Evolutionary conservation across 2,329 filamentous ascomycete genomes (phyloP).

Genomic region (Arachnomyces sp.): DNA sequence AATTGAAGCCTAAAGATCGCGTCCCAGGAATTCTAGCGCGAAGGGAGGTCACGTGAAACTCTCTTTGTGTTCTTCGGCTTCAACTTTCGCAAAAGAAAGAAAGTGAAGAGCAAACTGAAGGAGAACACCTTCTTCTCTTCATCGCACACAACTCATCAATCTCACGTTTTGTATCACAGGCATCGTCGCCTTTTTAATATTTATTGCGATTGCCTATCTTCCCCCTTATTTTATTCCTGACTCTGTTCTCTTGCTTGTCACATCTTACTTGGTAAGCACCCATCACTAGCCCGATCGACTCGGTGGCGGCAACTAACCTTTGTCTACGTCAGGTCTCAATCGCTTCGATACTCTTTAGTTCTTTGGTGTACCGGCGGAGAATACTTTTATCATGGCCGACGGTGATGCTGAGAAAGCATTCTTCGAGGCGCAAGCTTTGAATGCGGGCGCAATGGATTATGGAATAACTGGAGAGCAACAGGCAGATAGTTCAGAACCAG

Average conservation of each 20-base stretch:
- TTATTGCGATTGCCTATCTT: too few species aligned
- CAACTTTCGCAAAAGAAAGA: too few species aligned
- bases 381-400: conserved; percentile 38
- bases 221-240: too few species aligned
- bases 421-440: conserved; percentile 41
- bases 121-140: too few species aligned
- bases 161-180: not conserved
- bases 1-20: conserved; percentile 13
- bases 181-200: not conserved
- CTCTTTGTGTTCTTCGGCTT: conserved; percentile 1
- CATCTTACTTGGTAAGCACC: too few species aligned
- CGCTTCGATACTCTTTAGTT: too few species aligned
- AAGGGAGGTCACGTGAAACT: conserved; percentile 26
- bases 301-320: too few species aligned
- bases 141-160: too few species aligned
- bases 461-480: conserved; percentile 45
- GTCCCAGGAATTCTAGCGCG: conserved; percentile 21
- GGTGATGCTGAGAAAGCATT: conserved; percentile 48
- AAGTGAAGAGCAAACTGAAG: too few species aligned
- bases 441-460: conserved; percentile 29
- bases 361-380: too few species aligned
- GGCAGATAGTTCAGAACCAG: conserved; percentile 46
- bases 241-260: not conserved
- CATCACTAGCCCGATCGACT: too few species aligned
- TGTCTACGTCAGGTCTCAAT: too few species aligned